A percentile compares a stretch with the other conserved stretches of the same genome.
Conservation (phyloP, 2,329 filamentous ascomycete genomes). For the Aureobasidium sp. region DNA sequence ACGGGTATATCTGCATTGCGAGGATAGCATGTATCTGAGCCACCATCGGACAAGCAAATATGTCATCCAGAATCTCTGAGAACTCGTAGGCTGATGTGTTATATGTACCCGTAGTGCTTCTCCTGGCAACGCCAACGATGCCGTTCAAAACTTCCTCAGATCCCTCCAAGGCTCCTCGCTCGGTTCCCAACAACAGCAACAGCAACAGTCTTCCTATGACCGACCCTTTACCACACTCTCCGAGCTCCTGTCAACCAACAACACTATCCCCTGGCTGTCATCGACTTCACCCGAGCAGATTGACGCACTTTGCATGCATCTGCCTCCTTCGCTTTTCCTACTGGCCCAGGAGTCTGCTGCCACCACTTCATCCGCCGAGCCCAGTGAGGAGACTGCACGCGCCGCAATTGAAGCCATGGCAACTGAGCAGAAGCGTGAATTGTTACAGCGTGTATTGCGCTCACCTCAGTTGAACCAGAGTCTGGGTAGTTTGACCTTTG, state of each 20-base stretch:
- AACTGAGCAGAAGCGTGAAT: conserved; percentile 65
- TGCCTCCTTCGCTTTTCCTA: conserved; percentile 72
- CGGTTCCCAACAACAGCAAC: conserved; percentile 21
- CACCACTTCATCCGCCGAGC: conserved; percentile 56
- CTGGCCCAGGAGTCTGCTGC: conserved; percentile 54
- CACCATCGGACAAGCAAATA: conserved; percentile 12
- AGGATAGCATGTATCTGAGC: conserved; percentile 12
- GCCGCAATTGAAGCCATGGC: conserved; percentile 67
- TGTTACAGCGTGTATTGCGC: conserved; percentile 73
- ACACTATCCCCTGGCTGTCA: conserved; percentile 70
- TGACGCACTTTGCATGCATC: conserved; percentile 65
- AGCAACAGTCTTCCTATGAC: conserved; percentile 38
- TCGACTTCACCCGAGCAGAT: conserved; percentile 56
- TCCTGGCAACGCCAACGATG: conserved; percentile 60
- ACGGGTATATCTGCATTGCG: background rate
- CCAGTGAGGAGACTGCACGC: conserved; percentile 52
- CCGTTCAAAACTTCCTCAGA: conserved; percentile 81
- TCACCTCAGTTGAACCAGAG: conserved; percentile 90
- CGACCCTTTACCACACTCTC: conserved; percentile 73
- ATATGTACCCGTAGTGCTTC: conserved; percentile 42
- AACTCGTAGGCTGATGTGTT: background rate
- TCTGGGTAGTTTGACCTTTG: conserved; percentile 74
- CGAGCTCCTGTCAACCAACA: conserved; percentile 71
- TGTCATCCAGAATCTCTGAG: background rate
- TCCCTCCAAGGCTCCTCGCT: conserved; percentile 58